Evolutionary conservation across 805 yeast species (phyloP).

Genomic region (Ogataea nakhonphanomensis): DNA sequence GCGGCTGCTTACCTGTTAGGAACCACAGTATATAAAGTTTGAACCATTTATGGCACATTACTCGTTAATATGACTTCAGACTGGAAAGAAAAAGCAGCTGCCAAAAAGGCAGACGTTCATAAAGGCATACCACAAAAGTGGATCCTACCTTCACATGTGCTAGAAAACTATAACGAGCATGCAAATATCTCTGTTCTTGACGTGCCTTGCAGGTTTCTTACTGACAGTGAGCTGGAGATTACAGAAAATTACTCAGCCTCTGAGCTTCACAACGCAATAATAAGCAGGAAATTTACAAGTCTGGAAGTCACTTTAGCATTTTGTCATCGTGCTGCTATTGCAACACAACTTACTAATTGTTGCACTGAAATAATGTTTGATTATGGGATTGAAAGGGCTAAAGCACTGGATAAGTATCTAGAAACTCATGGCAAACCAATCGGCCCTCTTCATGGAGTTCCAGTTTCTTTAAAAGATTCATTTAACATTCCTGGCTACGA

Average conservation of each 20-base stretch:
- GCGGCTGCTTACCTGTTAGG: no score
- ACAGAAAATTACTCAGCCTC: constrained; percentile 10
- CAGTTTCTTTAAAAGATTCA: constrained; percentile 54
- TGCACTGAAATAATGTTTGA: constrained; percentile 24
- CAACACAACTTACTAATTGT: constrained; percentile 26
- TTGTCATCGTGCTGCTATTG: constrained; percentile 27
- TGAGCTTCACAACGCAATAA: constrained; percentile 5
- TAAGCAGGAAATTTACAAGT: constrained; percentile 13
- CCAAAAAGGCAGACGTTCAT: background rate
- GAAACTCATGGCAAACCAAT: constrained; percentile 13
- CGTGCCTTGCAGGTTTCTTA: constrained; percentile 1
- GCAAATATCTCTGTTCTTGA: constrained; percentile 1
- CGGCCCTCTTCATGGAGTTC: constrained; percentile 27
- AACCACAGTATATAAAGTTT: no score
- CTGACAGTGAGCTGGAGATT: constrained; percentile 12
- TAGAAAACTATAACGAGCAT: background rate
- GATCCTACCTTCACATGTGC: no score
- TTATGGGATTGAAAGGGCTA: constrained; percentile 22
- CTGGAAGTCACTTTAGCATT: constrained; percentile 21
- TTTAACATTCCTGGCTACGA: constrained; percentile 36
- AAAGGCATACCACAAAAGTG: background rate
- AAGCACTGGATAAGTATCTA: constrained; percentile 17
- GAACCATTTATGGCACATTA: background rate
- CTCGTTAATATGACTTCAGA: background rate
- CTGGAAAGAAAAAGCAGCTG: constrained; percentile 2